A percentile compares a stretch with the other conserved stretches of the same genome.
Conservation (phyloP, 495 filamentous ascomycete species). For the Niebla homalea region DNA sequence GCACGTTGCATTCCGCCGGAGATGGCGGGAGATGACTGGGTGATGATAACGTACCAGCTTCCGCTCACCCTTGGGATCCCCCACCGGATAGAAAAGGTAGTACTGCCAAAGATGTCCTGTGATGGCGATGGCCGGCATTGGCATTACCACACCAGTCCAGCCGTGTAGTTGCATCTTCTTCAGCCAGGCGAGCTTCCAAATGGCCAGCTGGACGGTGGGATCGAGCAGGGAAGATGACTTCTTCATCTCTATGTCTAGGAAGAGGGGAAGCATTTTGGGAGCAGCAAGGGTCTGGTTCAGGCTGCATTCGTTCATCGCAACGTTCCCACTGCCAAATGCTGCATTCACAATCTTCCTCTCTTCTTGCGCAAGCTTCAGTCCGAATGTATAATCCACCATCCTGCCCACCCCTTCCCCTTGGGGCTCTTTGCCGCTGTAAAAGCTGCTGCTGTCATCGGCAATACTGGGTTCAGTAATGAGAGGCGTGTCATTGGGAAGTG, state of each 20-base stretch:
- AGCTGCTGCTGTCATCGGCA: neutral
- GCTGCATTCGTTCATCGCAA: neutral
- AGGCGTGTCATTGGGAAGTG: neutral
- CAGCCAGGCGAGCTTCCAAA: neutral
- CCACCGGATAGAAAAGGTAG: neutral
- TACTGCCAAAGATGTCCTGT: neutral
- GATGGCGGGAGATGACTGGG: too few relatives aligned
- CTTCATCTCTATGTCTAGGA: conserved; percentile 4
- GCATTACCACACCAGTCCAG: neutral
- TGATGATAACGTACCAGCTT: neutral
- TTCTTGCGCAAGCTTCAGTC: neutral
- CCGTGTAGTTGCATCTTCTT: neutral
- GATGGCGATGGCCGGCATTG: neutral
- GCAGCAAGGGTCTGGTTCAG: neutral
- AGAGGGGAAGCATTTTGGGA: neutral
- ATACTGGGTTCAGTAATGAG: too few relatives aligned
- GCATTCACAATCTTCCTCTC: neutral
- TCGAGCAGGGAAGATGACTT: neutral
- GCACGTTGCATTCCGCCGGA: too few relatives aligned
- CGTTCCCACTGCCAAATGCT: neutral
- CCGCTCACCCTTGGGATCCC: neutral
- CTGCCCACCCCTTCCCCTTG: neutral
- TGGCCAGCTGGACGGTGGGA: conserved; percentile 3
- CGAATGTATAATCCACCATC: neutral
- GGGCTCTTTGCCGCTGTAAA: neutral